A percentile compares a stretch with the other conserved stretches of the same genome.
These are phyloP conservation scores for Glycyrrhiza uralensis DNA, from an alignment of 306 rosid species.

Conservation along the genomic window DNA sequence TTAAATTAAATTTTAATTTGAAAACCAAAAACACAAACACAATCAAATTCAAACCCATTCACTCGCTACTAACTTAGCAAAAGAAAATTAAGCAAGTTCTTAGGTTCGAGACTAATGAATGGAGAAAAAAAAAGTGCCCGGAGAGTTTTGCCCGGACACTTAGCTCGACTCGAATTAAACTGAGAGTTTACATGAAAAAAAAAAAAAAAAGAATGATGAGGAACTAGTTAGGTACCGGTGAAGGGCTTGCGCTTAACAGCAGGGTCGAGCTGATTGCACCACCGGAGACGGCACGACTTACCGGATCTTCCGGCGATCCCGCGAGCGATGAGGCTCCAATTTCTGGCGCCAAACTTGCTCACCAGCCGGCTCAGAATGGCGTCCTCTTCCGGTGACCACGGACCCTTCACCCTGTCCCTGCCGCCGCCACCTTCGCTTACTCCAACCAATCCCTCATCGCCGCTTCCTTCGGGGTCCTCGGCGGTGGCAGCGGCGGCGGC, in stretches of 20 bases:
- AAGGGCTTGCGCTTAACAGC: slow-evolving; percentile 90
- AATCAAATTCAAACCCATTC: neutral
- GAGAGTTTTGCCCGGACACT: no score
- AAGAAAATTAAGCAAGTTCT: no score
- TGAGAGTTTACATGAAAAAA: no score
- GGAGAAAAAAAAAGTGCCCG: no score
- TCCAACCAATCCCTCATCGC: slow-evolving; percentile 44
- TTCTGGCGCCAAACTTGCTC: slow-evolving; percentile 83
- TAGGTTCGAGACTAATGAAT: no score
- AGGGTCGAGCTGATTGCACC: slow-evolving; percentile 98
- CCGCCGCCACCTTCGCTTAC: slow-evolving; percentile 34
- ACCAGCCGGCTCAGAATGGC: slow-evolving; percentile 72
- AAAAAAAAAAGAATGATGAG: neutral
- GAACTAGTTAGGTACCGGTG: slow-evolving; percentile 41
- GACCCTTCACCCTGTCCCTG: slow-evolving; percentile 75
- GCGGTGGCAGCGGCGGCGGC: neutral
- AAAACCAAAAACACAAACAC: neutral
- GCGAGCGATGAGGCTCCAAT: slow-evolving; percentile 94
- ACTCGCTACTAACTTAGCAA: no score
- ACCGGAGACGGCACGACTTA: slow-evolving; percentile 93
- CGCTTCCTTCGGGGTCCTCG: slow-evolving; percentile 42
- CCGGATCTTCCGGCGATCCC: slow-evolving; percentile 87
- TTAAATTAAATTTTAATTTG: neutral
- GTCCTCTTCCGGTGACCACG: slow-evolving; percentile 97
- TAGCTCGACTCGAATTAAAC: no score